Percentiles rank a stretch among this genome's conserved stretches.
These are phyloP conservation scores for Globisporangium camurandrum DNA, from an alignment of 352 stramenopile genomes.

Conservation along the genomic window DNA sequence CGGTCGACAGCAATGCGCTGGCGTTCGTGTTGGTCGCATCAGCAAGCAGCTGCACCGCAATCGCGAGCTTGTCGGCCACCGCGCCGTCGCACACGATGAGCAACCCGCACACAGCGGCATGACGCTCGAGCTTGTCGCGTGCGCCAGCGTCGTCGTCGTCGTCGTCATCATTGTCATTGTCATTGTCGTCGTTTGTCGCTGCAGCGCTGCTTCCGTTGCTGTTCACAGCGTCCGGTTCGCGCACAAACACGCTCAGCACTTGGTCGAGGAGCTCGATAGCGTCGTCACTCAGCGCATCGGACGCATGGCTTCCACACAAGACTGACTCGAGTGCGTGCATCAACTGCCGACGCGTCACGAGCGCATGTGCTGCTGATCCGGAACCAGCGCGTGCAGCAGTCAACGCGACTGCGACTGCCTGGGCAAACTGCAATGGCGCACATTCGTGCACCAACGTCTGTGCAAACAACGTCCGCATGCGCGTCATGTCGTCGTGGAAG, in stretches of 20 bases:
- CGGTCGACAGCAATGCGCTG: conserved; percentile 9
- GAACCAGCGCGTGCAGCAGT: background rate
- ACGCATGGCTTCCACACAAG: conserved; percentile 21
- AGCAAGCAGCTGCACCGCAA: conserved; percentile 28
- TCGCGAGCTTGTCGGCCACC: conserved; percentile 50
- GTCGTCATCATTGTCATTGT: conserved; percentile 17
- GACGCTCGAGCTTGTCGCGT: conserved; percentile 49
- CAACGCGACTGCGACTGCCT: conserved; percentile 25
- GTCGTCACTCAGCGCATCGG: conserved; percentile 42
- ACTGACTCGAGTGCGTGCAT: conserved; percentile 35
- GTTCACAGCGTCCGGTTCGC: conserved; percentile 27
- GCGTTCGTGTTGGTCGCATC: background rate
- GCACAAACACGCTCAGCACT: conserved; percentile 57
- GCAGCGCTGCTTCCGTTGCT: background rate
- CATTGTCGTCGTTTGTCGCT: conserved; percentile 1
- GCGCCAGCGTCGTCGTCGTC: conserved; percentile 39
- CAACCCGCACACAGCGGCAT: conserved; percentile 47
- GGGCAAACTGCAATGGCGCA: conserved; percentile 26
- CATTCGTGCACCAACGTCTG: conserved; percentile 59
- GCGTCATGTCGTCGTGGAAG: conserved; percentile 70
- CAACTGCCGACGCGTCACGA: conserved; percentile 43
- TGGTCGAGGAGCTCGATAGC: conserved; percentile 52
- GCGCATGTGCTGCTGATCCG: too few species aligned
- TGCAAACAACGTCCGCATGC: conserved; percentile 52
- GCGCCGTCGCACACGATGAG: conserved; percentile 62